Percentiles rank a stretch among this genome's conserved stretches.
These are phyloP conservation scores for Tagetes patula DNA, from an alignment of 129 eudicot genomes.

Conservation along the genomic window DNA sequence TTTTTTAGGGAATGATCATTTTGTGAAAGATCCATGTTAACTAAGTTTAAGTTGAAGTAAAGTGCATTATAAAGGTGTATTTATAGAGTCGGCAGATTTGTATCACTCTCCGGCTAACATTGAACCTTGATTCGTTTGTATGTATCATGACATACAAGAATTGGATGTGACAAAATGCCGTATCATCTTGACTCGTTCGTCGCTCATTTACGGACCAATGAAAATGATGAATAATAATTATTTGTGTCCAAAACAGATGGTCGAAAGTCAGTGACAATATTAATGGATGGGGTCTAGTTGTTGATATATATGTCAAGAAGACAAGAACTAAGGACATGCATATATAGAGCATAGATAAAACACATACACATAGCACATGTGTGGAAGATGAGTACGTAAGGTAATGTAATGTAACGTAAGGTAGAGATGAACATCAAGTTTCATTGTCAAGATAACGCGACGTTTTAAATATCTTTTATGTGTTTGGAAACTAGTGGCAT, in stretches of 20 bases:
- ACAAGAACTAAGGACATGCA: background rate
- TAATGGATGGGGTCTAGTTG: background rate
- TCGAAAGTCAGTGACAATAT: background rate
- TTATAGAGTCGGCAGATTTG: conserved; percentile 3
- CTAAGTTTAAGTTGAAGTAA: background rate
- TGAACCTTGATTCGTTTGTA: conserved; percentile 15
- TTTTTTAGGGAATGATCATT: conserved; percentile 4
- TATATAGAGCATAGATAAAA: conserved; percentile 3
- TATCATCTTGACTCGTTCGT: conserved; percentile 1
- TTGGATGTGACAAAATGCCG: background rate
- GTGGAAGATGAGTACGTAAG: background rate
- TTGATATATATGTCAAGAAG: background rate
- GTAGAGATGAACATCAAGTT: background rate
- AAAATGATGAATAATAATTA: background rate
- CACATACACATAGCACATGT: background rate
- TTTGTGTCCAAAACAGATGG: background rate
- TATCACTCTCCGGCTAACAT: background rate
- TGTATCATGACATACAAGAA: conserved; percentile 13
- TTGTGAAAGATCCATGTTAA: conserved; percentile 5
- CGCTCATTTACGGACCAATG: background rate
- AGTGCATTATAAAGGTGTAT: background rate
- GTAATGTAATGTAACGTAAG: background rate
- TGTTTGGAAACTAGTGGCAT: conserved; percentile 13
- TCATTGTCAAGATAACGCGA: background rate
- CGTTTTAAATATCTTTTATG: background rate